These are phyloP conservation scores for Clavispora santaluciae DNA, from an alignment of 805 yeast genomes.

Conservation along the genomic window DNA sequence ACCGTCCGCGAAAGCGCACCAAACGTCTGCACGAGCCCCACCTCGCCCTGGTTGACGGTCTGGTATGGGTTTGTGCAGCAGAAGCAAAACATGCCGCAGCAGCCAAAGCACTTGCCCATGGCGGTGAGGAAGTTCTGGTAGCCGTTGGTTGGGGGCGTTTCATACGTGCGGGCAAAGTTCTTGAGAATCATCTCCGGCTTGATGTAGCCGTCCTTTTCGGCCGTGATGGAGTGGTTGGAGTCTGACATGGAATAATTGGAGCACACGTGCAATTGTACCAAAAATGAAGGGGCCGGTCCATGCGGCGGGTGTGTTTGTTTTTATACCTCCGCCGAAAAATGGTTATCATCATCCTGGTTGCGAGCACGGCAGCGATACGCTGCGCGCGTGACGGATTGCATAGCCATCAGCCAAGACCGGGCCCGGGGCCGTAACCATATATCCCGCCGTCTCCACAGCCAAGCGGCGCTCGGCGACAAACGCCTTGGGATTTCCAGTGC, in stretches of 20 bases:
- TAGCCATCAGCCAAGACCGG: no score
- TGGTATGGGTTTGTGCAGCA: constrained; percentile 56
- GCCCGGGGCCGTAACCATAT: no score
- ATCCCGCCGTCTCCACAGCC: no score
- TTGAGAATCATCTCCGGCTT: constrained; percentile 40
- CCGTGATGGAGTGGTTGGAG: not conserved
- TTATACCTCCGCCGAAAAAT: not conserved
- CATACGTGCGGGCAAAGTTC: constrained; percentile 38
- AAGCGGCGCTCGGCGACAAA: no score
- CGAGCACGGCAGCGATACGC: no score
- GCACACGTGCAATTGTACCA: not conserved
- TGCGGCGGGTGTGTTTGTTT: no score
- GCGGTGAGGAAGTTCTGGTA: constrained; percentile 38
- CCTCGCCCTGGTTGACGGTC: constrained; percentile 60
- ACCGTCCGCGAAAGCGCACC: constrained; percentile 62
- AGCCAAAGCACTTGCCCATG: constrained; percentile 47
- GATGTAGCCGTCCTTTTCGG: constrained; percentile 7
- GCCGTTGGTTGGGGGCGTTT: constrained; percentile 34
- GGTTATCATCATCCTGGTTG: no score
- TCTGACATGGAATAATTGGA: not conserved
- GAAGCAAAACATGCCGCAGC: constrained; percentile 53
- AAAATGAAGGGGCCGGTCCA: no score
- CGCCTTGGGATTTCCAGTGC: no score
- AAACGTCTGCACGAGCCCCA: constrained; percentile 61
- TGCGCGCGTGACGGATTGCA: no score